Evolutionary conservation across 331 rosid genomes (phyloP).

Genomic region (Quercus tomentella): DNA sequence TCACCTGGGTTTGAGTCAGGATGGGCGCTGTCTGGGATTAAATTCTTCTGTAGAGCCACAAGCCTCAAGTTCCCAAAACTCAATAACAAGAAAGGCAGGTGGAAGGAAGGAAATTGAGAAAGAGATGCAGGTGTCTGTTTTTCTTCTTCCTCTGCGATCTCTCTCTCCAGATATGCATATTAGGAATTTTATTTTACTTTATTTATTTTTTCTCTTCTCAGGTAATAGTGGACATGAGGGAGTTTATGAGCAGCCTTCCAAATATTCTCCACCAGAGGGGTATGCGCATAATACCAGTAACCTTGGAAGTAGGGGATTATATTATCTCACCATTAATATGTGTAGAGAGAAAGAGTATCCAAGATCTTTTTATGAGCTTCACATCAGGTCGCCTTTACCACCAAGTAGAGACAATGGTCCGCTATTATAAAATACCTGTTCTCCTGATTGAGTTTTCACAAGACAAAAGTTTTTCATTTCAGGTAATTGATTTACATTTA

Average conservation of each 20-base stretch:
- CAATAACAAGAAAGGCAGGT: constrained; percentile 89
- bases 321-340: constrained; percentile 90
- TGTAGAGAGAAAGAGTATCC: constrained; percentile 97
- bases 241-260: constrained; percentile 99
- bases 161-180: constrained; percentile 11
- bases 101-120: constrained; percentile 77
- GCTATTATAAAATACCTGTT: constrained; percentile 91
- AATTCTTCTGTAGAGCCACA: constrained; percentile 52
- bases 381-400: constrained; percentile 95
- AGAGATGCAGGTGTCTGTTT: constrained; percentile 72
- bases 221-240: constrained; percentile 97
- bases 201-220: constrained; percentile 32
- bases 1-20: constrained; percentile 41
- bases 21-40: constrained; percentile 63
- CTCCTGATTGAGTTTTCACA: constrained; percentile 93
- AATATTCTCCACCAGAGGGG: constrained; percentile 96
- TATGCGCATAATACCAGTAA: constrained; percentile 83
- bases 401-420: constrained; percentile 94
- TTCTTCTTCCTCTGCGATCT: background rate
- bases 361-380: constrained; percentile 96
- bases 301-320: constrained; percentile 98
- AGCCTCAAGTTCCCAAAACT: constrained; percentile 45
- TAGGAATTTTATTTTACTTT: background rate
- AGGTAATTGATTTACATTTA: constrained; percentile 46
- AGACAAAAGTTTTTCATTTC: constrained; percentile 96